Conservation (phyloP, 1,284 basidiomycete species). For the Fomitopsis betulina region DNA sequence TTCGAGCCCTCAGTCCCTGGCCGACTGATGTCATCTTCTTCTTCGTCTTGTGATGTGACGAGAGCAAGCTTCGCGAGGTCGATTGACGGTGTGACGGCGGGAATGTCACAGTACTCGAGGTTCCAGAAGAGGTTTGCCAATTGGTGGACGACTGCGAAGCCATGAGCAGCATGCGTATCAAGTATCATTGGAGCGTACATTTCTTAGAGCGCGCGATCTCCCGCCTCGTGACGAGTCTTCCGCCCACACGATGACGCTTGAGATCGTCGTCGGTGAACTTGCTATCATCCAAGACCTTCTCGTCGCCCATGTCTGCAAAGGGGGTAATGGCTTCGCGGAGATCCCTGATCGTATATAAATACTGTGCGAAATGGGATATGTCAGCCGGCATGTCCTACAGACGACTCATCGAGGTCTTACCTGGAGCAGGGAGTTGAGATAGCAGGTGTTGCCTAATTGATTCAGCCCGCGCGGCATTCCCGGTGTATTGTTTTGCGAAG, state of each 20-base stretch:
- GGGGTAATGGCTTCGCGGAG: constrained; percentile 73
- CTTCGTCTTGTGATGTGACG: constrained; percentile 86
- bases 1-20: constrained; percentile 75
- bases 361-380: constrained; percentile 40
- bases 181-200: constrained; percentile 47
- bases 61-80: constrained; percentile 92
- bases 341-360: constrained; percentile 93
- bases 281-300: constrained; percentile 58
- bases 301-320: constrained; percentile 46
- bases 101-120: constrained; percentile 62
- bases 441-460: constrained; percentile 92
- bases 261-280: constrained; percentile 76
- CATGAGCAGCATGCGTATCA: constrained; percentile 7
- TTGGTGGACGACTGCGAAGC: constrained; percentile 64
- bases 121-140: constrained; percentile 77
- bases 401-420: constrained; percentile 28
- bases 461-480: constrained; percentile 85
- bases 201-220: constrained; percentile 82
- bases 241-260: constrained; percentile 81
- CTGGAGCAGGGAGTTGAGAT: constrained; percentile 84
- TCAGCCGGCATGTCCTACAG: neutral
- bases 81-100: constrained; percentile 77
- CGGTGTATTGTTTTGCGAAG: constrained; percentile 41
- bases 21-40: constrained; percentile 68
- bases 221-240: constrained; percentile 71